These are phyloP conservation scores for Conoideocrella luteorostrata DNA, from an alignment of 2,329 filamentous ascomycete genomes.

Conservation along the genomic window DNA sequence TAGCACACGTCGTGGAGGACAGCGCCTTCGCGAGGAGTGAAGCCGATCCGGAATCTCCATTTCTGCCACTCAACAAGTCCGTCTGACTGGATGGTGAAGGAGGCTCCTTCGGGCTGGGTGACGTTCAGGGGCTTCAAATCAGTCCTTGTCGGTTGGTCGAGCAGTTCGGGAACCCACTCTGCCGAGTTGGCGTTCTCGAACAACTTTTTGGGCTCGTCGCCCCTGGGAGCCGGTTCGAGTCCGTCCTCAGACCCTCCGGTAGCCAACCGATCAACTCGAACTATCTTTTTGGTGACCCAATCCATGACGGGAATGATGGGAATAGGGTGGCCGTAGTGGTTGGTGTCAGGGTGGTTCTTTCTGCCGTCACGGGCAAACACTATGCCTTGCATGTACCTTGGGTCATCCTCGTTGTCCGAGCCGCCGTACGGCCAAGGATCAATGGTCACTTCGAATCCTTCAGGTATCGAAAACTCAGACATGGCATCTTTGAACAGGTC, in stretches of 20 bases:
- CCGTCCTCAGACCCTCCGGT: slow-evolving; percentile 40
- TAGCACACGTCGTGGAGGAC: slow-evolving; percentile 66
- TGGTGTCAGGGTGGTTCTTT: slow-evolving; percentile 45
- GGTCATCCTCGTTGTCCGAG: slow-evolving; percentile 31
- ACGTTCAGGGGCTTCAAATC: slow-evolving; percentile 66
- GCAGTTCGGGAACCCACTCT: slow-evolving; percentile 46
- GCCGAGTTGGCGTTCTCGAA: slow-evolving; percentile 35
- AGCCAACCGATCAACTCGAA: slow-evolving; percentile 52
- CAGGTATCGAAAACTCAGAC: slow-evolving; percentile 38
- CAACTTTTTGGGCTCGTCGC: slow-evolving; percentile 35
- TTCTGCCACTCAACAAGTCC: slow-evolving; percentile 55
- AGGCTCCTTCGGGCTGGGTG: slow-evolving; percentile 61
- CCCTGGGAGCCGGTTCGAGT: slow-evolving; percentile 27
- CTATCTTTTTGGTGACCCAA: slow-evolving; percentile 43
- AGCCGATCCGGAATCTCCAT: slow-evolving; percentile 63
- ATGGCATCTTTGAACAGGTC: slow-evolving; percentile 40
- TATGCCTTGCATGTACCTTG: slow-evolving; percentile 43
- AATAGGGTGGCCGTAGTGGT: slow-evolving; percentile 58
- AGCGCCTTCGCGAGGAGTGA: slow-evolving; percentile 64
- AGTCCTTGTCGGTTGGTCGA: slow-evolving; percentile 38
- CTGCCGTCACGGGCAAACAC: slow-evolving; percentile 39
- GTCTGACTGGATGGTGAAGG: slow-evolving; percentile 50
- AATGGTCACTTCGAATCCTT: slow-evolving; percentile 36
- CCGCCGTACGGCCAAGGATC: slow-evolving; percentile 63
- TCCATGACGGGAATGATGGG: slow-evolving; percentile 55